Evolutionary conservation across 2,329 filamentous ascomycete species (phyloP).

Genomic region (Periconia sp.): DNA sequence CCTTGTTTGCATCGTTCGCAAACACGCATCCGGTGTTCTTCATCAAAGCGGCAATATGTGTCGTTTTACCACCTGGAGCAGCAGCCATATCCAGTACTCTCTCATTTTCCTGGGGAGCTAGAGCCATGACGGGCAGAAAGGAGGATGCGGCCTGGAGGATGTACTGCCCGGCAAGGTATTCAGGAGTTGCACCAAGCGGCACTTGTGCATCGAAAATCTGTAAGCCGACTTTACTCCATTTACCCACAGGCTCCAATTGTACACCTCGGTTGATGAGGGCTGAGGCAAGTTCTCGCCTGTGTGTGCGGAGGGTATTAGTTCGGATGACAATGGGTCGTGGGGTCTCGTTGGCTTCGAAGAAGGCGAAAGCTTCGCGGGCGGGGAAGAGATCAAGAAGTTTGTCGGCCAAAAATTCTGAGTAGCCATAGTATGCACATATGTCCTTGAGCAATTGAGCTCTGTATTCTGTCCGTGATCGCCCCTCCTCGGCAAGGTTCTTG

Average conservation of each 20-base stretch:
- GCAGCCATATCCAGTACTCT: conserved; percentile 93
- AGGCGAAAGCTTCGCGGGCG: conserved; percentile 91
- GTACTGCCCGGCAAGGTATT: conserved; percentile 97
- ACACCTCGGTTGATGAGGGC: conserved; percentile 95
- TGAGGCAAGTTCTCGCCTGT: conserved; percentile 82
- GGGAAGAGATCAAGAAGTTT: conserved; percentile 94
- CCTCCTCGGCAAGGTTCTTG: conserved; percentile 77
- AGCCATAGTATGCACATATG: conserved; percentile 95
- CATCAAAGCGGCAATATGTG: conserved; percentile 95
- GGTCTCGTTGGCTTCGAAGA: conserved; percentile 98
- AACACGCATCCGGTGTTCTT: conserved; percentile 96
- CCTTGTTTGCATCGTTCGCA: conserved; percentile 95
- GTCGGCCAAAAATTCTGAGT: conserved; percentile 91
- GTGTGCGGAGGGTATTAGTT: conserved; percentile 89
- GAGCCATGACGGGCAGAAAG: conserved; percentile 96
- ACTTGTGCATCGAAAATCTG: conserved; percentile 93
- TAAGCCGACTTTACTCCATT: conserved; percentile 93
- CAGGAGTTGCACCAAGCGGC: conserved; percentile 90
- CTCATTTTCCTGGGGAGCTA: conserved; percentile 92
- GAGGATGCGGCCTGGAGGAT: conserved; percentile 96
- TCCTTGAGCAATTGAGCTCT: conserved; percentile 85
- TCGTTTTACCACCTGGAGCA: conserved; percentile 94
- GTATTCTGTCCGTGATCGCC: conserved; percentile 86
- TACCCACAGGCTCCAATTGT: conserved; percentile 93
- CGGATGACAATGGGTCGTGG: conserved; percentile 92